Evolutionary conservation across 169 alveolate species (phyloP).

Genomic region (Cryptosporidium tyzzeri): DNA sequence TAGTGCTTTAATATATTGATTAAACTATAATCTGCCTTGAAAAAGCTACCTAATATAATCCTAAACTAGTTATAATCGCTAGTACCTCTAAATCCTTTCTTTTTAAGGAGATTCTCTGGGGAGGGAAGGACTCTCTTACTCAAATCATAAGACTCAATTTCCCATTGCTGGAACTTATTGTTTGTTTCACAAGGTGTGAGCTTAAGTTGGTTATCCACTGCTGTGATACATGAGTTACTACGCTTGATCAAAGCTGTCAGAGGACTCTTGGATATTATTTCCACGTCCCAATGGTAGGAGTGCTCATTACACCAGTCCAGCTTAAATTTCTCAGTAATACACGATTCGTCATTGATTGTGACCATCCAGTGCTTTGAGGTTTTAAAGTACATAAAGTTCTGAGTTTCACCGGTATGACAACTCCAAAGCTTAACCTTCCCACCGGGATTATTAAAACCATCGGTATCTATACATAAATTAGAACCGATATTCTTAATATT

Average conservation of each 20-base stretch:
- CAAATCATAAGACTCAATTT: slow-evolving; percentile 32
- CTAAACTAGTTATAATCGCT: neutral
- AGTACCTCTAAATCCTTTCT: slow-evolving; percentile 61
- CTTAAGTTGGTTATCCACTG: slow-evolving; percentile 8
- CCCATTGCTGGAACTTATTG: slow-evolving; percentile 52
- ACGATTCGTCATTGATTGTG: slow-evolving; percentile 80
- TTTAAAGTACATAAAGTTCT: slow-evolving; percentile 79
- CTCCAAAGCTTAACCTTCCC: slow-evolving; percentile 70
- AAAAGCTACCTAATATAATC: neutral
- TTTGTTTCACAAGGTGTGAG: slow-evolving; percentile 7
- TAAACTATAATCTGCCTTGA: neutral
- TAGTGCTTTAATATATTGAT: slow-evolving; percentile 34
- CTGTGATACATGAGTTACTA: slow-evolving; percentile 25
- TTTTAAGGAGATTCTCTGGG: slow-evolving; percentile 47
- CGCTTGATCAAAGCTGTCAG: slow-evolving; percentile 14
- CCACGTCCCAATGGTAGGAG: slow-evolving; percentile 52
- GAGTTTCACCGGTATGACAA: slow-evolving; percentile 69
- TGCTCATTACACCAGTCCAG: slow-evolving; percentile 66
- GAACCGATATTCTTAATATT: slow-evolving; percentile 38
- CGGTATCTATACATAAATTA: slow-evolving; percentile 71
- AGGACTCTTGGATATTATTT: neutral
- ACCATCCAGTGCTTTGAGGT: slow-evolving; percentile 79
- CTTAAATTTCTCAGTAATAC: slow-evolving; percentile 68
- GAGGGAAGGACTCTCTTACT: slow-evolving; percentile 51
- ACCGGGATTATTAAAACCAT: slow-evolving; percentile 59